Conservation (phyloP, 306 rosid genomes). For the Cucumis sativus region DNA sequence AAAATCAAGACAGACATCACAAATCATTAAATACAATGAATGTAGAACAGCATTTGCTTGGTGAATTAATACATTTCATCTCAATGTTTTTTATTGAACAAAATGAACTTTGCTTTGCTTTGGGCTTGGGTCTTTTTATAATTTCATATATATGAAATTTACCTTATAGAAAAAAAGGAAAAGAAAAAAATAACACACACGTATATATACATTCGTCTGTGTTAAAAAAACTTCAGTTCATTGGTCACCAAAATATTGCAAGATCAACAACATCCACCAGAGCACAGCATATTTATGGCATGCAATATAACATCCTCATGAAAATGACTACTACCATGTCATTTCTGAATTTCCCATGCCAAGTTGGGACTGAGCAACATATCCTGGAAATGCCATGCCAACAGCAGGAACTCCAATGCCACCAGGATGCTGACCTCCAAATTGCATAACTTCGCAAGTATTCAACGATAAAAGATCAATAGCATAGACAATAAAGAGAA, state of each 20-base stretch:
- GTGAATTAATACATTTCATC: background rate
- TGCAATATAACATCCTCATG: background rate
- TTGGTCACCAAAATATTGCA: background rate
- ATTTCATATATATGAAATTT: too few species aligned
- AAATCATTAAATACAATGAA: background rate
- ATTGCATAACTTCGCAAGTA: conserved; percentile 73
- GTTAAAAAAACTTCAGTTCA: background rate
- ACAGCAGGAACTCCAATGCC: conserved; percentile 98
- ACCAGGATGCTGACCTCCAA: conserved; percentile 94
- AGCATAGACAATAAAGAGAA: background rate
- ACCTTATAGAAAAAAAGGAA: too few species aligned
- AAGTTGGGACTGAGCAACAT: conserved; percentile 79
- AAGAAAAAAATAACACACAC: too few species aligned
- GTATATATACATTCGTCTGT: background rate
- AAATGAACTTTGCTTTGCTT: too few species aligned
- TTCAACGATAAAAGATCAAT: conserved; percentile 12
- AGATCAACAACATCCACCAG: background rate
- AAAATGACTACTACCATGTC: conserved; percentile 53
- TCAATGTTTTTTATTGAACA: background rate
- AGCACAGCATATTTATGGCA: background rate
- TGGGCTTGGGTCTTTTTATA: too few species aligned
- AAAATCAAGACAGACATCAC: background rate
- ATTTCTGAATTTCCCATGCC: conserved; percentile 89
- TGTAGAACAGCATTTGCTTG: background rate
- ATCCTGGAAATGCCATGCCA: conserved; percentile 99